Percentiles rank a stretch among this genome's conserved stretches.
phyloP scores from a whole-genome alignment of 176 grass and related monocot genomes.

The Juncus effusus region DNA sequence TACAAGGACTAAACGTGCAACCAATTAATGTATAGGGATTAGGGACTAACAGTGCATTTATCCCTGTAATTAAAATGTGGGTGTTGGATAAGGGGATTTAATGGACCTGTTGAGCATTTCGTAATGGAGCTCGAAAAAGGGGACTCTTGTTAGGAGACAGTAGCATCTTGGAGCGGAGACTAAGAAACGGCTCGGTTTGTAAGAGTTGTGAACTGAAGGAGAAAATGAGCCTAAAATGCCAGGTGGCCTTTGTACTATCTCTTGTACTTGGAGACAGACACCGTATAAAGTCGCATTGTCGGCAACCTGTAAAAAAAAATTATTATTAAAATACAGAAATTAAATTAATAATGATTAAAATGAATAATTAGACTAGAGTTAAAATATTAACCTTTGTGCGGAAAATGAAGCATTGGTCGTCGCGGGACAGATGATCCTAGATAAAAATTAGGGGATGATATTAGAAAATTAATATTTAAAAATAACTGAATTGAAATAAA shows the following conservation, averaged over 20 bases:
- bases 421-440: conserved; percentile 85
- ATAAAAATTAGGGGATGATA: conserved; percentile 32
- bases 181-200: conserved; percentile 78
- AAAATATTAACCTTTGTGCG: conserved; percentile 81
- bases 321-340: no score
- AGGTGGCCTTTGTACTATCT: conserved; percentile 93
- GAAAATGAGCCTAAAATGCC: conserved; percentile 85
- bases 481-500: conserved; percentile 14
- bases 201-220: conserved; percentile 49
- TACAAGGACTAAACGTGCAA: no score
- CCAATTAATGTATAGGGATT: no score
- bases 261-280: conserved; percentile 92
- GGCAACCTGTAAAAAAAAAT: conserved; percentile 59
- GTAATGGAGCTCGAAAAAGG: conserved; percentile 97
- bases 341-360: not conserved
- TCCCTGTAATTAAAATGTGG: conserved; percentile 10
- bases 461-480: conserved; percentile 30
- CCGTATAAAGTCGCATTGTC: conserved; percentile 93
- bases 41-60: no score
- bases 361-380: no score
- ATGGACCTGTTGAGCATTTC: conserved; percentile 90
- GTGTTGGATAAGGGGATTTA: conserved; percentile 15
- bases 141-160: conserved; percentile 89
- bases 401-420: conserved; percentile 91
- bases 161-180: conserved; percentile 97